Base-by-base conservation (phyloP, 805 yeast genomes). In the Zygoascus ofunaensis region DNA sequence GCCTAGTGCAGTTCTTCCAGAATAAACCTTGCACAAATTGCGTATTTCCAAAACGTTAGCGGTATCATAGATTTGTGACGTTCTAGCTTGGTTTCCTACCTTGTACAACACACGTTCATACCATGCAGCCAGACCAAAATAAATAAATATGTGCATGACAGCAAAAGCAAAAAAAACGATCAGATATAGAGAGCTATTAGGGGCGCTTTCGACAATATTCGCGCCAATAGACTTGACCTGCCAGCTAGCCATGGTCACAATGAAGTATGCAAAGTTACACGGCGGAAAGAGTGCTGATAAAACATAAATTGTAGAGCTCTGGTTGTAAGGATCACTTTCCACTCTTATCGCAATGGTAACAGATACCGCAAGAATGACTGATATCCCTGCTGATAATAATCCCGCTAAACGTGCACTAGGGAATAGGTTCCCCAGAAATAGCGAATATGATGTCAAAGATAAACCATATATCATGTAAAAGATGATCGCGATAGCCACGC, bases 281-380 rank as follows among this genome's bases (percentile, higher is more conserved):
- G 65, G 65, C 15, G 66, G 66, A 45, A 62, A 62, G 8, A 62
- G 32, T 32, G 55, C 47, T 2, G 64, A 55, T 10, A 62, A 49
- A 2, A 51, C 62, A 30, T 56, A 54, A 2, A 60, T 55, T 1
- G 60, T 51, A 3, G 48, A 58, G n/a, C 47, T 32, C 35, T 49
- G 46, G 42, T 51, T 55, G n/a, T 55, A 52, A 10, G 56, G 56
- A 14, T 47, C 49, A 14, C 48, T 32, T 20, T 49, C 54, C 14
- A 56, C 48, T 18, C 55, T 49, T 17, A 56, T 52, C 38, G 61
- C 63, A 18, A 62, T 54, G 14, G 63, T 58, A 2, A 59, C 53
- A 50, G 55, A 50, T 30, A 62, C 50, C 3, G 63, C 66, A 24
- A 62, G 45, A 28, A 62, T 40, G 28, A 56, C 56, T 8, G 58